Base-by-base conservation (phyloP, 169 alveolate species). In the Perkinsus olseni region DNA sequence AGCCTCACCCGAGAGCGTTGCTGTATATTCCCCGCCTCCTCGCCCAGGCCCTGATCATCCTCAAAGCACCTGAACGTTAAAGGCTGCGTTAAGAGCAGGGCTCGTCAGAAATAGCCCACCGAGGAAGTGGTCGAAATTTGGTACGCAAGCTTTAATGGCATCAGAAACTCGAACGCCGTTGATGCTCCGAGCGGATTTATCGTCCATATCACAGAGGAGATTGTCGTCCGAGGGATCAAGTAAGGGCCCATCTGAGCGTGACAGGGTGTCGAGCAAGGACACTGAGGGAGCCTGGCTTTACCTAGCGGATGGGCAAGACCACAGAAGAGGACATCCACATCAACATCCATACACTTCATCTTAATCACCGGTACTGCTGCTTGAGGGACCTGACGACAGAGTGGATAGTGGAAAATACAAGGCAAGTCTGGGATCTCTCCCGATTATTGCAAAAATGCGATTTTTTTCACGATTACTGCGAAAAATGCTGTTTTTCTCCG, bases 11-110 rank as follows among this genome's bases (percentile, higher is more conserved):
- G 93, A 98, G 95, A 31, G 98, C 99, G 94, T 98, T 98, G 74
- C 98, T 97, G 95, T 98, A 98, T 21, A 98, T 96, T 38, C 99
- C 99, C 93, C 99, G 95, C 93, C 97, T 96, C 94, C 98, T 97
- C 91, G 99, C 99, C 99, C 99, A 98, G 91, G 97, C 96, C 94
- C 98, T 98, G 39, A 98, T 98, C 91, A 97, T 97, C 93, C 99
- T 94, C 93, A 98, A 95, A 3, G 99, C 97, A 48, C 97, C 95
- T 95, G 98, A 45, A 45, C 62, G 62, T 45, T 6, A 45, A n/a
- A n/a, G n/a, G n/a, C n/a, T n/a, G n/a, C n/a, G n/a, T n/a, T n/a
- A n/a, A n/a, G n/a, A n/a, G n/a, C n/a, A n/a, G n/a, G n/a, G n/a
- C n/a, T n/a, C n/a, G n/a, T n/a, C n/a, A n/a, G n/a, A n/a, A n/a